Conservation (phyloP, 2,329 filamentous ascomycete species). For the Sporothrix inflata region DNA sequence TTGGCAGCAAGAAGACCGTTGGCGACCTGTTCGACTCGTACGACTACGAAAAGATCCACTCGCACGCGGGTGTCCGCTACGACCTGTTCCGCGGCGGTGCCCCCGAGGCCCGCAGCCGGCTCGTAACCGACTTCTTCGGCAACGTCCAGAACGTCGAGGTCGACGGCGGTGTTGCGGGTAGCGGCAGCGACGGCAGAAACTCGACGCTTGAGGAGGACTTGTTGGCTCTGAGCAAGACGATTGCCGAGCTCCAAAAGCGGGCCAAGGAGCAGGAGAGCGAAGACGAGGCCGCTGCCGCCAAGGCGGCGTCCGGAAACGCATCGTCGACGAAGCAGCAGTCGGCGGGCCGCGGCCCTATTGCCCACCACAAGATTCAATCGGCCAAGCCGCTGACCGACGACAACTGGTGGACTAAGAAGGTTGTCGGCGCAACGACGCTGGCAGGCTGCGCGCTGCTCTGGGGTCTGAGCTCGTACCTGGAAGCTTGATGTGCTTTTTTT, state of each 20-base stretch:
- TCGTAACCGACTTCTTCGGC: slow-evolving; percentile 96
- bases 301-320: slow-evolving; percentile 8
- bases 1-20: slow-evolving; percentile 84
- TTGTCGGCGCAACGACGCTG: slow-evolving; percentile 63
- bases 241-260: slow-evolving; percentile 56
- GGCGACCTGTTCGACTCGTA: slow-evolving; percentile 97
- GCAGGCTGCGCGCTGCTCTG: slow-evolving; percentile 64
- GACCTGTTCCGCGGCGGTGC: slow-evolving; percentile 91
- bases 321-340: slow-evolving; percentile 25
- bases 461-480: slow-evolving; percentile 60
- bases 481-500: slow-evolving; percentile 31
- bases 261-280: slow-evolving; percentile 50
- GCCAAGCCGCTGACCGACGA: slow-evolving; percentile 67
- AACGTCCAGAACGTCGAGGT: slow-evolving; percentile 98
- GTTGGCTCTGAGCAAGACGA: slow-evolving; percentile 71
- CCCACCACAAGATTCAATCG: slow-evolving; percentile 41
- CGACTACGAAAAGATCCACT: slow-evolving; percentile 92
- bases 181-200: slow-evolving; percentile 44
- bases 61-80: slow-evolving; percentile 86
- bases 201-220: slow-evolving; percentile 72
- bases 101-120: slow-evolving; percentile 71
- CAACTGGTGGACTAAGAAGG: slow-evolving; percentile 69
- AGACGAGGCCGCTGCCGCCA: slow-evolving; percentile 36
- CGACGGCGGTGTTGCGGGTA: slow-evolving; percentile 51
- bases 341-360: slow-evolving; percentile 32